phyloP scores from a whole-genome alignment of 2,329 filamentous ascomycete species.

The Biscogniauxia mediterranea region DNA sequence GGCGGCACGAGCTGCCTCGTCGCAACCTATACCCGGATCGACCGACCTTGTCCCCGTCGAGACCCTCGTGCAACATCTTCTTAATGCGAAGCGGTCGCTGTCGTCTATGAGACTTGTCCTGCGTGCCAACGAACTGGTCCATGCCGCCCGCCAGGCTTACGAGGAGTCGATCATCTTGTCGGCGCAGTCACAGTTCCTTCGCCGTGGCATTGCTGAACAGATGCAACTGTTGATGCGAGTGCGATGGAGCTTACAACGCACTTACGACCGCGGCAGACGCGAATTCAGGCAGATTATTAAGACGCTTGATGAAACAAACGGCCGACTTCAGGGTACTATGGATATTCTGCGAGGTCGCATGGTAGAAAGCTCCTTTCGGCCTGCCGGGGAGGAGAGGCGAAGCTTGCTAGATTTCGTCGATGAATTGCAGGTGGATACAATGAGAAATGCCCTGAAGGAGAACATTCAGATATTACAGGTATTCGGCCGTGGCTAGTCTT shows the following conservation, averaged over 20 bases:
- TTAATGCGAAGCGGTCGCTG: slow-evolving; percentile 83
- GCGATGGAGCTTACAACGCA: slow-evolving; percentile 49
- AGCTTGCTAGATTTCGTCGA: slow-evolving; percentile 76
- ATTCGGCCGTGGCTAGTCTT: slow-evolving; percentile 10
- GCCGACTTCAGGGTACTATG: slow-evolving; percentile 65
- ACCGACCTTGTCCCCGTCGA: slow-evolving; percentile 58
- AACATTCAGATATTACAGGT: slow-evolving; percentile 72
- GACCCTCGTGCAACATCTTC: slow-evolving; percentile 76
- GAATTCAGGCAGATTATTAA: slow-evolving; percentile 63
- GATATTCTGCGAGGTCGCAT: slow-evolving; percentile 60
- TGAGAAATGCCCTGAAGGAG: slow-evolving; percentile 65
- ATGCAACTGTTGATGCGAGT: slow-evolving; percentile 50
- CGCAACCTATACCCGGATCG: slow-evolving; percentile 36
- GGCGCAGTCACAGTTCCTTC: slow-evolving; percentile 67
- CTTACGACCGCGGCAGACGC: slow-evolving; percentile 56
- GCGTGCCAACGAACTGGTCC: slow-evolving; percentile 83
- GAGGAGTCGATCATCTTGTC: slow-evolving; percentile 75
- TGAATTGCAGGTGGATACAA: slow-evolving; percentile 63
- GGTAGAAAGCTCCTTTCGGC: slow-evolving; percentile 64
- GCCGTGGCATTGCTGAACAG: slow-evolving; percentile 59
- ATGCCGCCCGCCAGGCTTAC: slow-evolving; percentile 68
- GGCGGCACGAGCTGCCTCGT: slow-evolving; percentile 22
- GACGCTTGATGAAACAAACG: slow-evolving; percentile 65
- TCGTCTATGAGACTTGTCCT: slow-evolving; percentile 80
- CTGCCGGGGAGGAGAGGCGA: slow-evolving; percentile 55